Conservation (phyloP, 352 stramenopile genomes). For the Hyaloperonospora brassicae region DNA sequence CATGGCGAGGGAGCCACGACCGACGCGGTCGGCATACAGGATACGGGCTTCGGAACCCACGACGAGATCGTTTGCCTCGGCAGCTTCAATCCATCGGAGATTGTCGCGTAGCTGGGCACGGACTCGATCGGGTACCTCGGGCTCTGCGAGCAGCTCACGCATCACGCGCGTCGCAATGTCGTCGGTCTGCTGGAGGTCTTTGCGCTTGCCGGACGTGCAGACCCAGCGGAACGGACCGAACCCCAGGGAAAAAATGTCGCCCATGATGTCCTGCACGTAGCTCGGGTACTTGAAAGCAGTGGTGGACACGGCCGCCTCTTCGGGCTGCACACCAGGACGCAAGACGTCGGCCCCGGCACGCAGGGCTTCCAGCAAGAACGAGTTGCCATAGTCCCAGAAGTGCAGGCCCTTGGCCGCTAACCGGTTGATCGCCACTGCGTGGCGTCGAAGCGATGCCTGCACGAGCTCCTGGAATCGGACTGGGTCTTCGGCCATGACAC, state of each 20-base stretch:
- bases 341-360: slow-evolving; percentile 75
- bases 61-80: slow-evolving; percentile 79
- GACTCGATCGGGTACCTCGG: slow-evolving; percentile 39
- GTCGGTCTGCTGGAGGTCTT: slow-evolving; percentile 74
- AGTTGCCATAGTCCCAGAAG: slow-evolving; percentile 90
- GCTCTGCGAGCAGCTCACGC: slow-evolving; percentile 48
- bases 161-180: slow-evolving; percentile 64
- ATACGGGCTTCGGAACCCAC: slow-evolving; percentile 86
- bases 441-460: slow-evolving; percentile 65
- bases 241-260: slow-evolving; percentile 86
- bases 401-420: slow-evolving; percentile 70
- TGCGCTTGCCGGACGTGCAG: slow-evolving; percentile 55
- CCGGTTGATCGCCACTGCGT: slow-evolving; percentile 76
- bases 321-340: slow-evolving; percentile 28
- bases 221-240: slow-evolving; percentile 88
- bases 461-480: slow-evolving; percentile 72
- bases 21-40: slow-evolving; percentile 78
- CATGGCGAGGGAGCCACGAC: slow-evolving; percentile 61
- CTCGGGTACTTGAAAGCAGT: slow-evolving; percentile 82
- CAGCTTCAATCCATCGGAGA: slow-evolving; percentile 78
- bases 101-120: slow-evolving; percentile 78
- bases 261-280: slow-evolving; percentile 89
- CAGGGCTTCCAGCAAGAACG: slow-evolving; percentile 79
- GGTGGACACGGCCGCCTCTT: slow-evolving; percentile 56
- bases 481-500: slow-evolving; percentile 75